phyloP scores from a whole-genome alignment of 106 monocot genomes.

The Phalaenopsis aphrodite region DNA sequence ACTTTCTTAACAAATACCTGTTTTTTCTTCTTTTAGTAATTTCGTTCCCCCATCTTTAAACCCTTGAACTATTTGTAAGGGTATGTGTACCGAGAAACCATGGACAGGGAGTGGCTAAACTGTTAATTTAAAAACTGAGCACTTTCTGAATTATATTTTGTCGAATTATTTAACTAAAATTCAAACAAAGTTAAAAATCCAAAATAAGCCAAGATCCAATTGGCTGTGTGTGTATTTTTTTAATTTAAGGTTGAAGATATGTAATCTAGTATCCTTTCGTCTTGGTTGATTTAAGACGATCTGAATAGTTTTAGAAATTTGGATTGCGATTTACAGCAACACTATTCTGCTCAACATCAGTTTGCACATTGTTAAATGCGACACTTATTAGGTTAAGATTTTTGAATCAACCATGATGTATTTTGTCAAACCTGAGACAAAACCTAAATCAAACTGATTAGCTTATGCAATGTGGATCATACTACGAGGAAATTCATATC shows the following conservation, averaged over 20 bases:
- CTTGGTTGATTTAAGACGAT: not conserved
- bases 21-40: not conserved
- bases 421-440: not conserved
- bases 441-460: not conserved
- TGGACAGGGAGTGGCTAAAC: no score
- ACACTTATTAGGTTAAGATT: not conserved
- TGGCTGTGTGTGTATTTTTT: no score
- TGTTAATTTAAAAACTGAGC: no score
- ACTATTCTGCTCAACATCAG: not conserved
- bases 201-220: no score
- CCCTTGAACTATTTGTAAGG: not conserved
- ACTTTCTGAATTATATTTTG: no score
- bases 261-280: not conserved
- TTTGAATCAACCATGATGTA: not conserved
- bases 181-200: not conserved
- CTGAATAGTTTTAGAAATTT: not conserved
- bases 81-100: not conserved
- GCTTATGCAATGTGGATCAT: no score
- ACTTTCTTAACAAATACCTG: not conserved
- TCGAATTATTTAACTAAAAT: no score
- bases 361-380: not conserved
- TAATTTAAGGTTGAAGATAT: no score
- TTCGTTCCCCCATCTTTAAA: not conserved
- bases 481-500: no score
- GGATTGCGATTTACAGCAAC: not conserved